These are phyloP conservation scores for Saturnispora zaruensis DNA, from an alignment of 805 yeast genomes.

Conservation along the genomic window DNA sequence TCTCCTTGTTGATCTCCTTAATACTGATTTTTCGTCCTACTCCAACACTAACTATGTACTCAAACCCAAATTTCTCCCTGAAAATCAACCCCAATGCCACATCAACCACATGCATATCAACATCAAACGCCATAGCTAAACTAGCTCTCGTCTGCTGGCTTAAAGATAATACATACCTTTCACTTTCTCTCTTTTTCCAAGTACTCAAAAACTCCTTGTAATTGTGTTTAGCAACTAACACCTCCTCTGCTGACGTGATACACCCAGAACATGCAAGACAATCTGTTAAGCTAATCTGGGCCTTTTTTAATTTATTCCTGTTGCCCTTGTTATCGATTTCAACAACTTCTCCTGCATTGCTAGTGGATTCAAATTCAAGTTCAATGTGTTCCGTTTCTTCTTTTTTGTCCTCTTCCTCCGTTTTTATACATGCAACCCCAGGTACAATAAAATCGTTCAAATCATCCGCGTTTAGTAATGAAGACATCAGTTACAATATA, in stretches of 20 bases:
- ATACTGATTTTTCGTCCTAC: conserved; percentile 67
- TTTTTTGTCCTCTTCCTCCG: conserved; percentile 32
- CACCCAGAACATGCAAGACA: conserved; percentile 97
- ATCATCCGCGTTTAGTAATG: conserved; percentile 80
- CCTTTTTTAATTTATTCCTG: conserved; percentile 51
- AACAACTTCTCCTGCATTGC: conserved; percentile 56
- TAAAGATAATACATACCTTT: conserved; percentile 62
- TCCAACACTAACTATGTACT: conserved; percentile 74
- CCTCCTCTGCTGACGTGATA: conserved; percentile 95
- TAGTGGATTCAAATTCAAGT: conserved; percentile 48
- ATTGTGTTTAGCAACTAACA: conserved; percentile 82
- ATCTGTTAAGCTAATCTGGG: conserved; percentile 83
- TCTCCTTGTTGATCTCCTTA: conserved; percentile 37
- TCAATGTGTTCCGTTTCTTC: conserved; percentile 12
- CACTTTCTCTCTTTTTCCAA: conserved; percentile 30
- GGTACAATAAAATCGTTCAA: conserved; percentile 92
- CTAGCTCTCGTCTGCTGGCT: conserved; percentile 85
- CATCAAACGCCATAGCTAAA: conserved; percentile 55
- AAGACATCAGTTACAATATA: conserved; percentile 50
- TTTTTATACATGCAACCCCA: conserved; percentile 87
- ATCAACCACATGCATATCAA: conserved; percentile 52
- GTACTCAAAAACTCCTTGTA: conserved; percentile 68
- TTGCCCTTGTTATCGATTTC: conserved; percentile 33
- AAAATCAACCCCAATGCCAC: conserved; percentile 50
- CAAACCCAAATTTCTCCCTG: conserved; percentile 53